Evolutionary conservation across 2,329 filamentous ascomycete genomes (phyloP), one percentile per base, ranked within the genome.

Genomic region (Aureobasidium sp.): DNA sequence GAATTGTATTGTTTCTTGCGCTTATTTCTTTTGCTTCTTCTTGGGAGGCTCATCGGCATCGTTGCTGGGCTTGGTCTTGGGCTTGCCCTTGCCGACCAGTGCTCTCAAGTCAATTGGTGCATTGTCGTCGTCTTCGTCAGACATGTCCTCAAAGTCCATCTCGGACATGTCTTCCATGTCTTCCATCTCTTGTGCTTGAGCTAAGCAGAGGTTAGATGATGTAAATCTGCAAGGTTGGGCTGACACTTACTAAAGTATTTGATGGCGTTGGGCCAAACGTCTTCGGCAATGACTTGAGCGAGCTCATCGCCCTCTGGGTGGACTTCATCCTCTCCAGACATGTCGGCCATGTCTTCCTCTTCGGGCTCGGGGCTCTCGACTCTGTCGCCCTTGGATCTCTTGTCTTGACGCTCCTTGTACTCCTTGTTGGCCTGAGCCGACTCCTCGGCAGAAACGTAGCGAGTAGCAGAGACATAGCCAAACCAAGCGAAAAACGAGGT

Each of bases 401-500:
- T 75, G 63, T 75, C 77, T 66, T 84, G 81, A 68, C 78, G 79
- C 76, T 86, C 82, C 54, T 79, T 75, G 68, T 88, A 83, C 68
- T 84, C 80, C 74, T 84, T 82, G 27, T 73, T 75, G 7, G 86
- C 87, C 64, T 81, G 77, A 66, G 77, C 77, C 68, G 83, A 87
- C 80, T 95, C 89, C 74, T 90, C 88, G 2, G 84, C 87, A 50
- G 82, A 84, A 68, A 96, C 78, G 70, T 83, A 84, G 66, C 83
- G 66, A 85, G 90, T 65, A 81, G 84, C 72, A 14, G 76, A 77
- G 19, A 79, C 75, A 78, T 87, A 97, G 60, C 88, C 90, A 73
- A 97, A 97, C 83, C 88, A 94, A 62, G 86, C 85, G 73, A 97
- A 97, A 81, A 97, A 96, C 76, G 87, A 91, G 56, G 81, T 85